Evolutionary conservation across 305 asterid genomes (phyloP), one percentile per base, ranked within the genome.

Genomic region (Fraxinus platypoda): DNA sequence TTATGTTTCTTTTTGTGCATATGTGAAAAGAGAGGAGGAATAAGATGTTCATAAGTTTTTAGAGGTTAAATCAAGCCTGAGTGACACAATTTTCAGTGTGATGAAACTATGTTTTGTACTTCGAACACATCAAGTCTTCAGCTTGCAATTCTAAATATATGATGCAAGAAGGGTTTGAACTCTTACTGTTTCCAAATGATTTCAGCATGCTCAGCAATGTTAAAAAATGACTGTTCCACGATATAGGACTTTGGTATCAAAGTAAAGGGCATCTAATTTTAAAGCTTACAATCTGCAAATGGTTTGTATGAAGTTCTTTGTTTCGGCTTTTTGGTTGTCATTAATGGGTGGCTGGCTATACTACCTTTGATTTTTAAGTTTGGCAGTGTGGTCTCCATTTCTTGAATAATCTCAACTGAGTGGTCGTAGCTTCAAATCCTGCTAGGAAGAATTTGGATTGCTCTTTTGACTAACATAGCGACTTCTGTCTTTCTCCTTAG

Each of bases 1-100:
- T 8, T 38, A 8, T 38, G 46, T 9, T 79, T 78, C 64, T 74
- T 85, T 68, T 26, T 76, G 79, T 43, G 70, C 33, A 76, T 76
- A 76, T 28, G 17, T 76, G 25, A 49, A 43, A 76, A 28, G 38
- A 30, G 15, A n/a, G 62, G 41, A 26, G 70, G 34, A 31, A 21
- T 46, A 43, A 52, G 9, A 46, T 70, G 38, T 70, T 70, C 38
- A 70, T 13, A 70, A 13, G 19, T 70, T 68, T 62, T 68, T 30
- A 70, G 75, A 30, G 41, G 41, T 26, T 7, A 26, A 66, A 23
- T 66, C 73, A 66, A 25, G 30, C 6, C 17, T 12, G 17, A 11
- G 17, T 3, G 4, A 62, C 30, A 21, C 11, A 3, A 30, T 28
- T 70, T 70, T 70, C 23, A 2, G 75, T 70, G 75, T 4, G 41